Evolutionary conservation across 2,329 filamentous ascomycete species (phyloP), one percentile per base, ranked within the genome.

Genomic region (Geoglossum cookeanum): DNA sequence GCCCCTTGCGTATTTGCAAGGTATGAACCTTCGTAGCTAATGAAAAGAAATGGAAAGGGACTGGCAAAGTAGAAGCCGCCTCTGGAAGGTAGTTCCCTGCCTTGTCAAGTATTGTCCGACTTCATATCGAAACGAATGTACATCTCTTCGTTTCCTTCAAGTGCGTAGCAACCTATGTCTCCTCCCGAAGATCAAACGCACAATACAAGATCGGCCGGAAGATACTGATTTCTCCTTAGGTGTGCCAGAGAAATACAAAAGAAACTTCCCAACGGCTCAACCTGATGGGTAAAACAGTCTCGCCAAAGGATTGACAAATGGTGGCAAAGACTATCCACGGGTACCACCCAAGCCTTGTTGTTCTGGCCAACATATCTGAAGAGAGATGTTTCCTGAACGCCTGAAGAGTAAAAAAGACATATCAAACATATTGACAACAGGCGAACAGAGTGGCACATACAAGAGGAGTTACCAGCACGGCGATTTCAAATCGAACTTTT

Each of bases 181-280:
- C 22, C 27, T 30, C 8, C 49, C 13, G 49, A 53, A 53, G 49
- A 35, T 30, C 49, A 53, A 53, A 53, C 49, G 49, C 49, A 17
- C 49, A 35, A 53, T 53, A 53, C 49, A 53, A 53, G 49, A 53
- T 53, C 22, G 15, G 49, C 49, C 17, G 49, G 49, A 53, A 53
- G 30, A 53, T 53, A 30, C 49, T 53, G 49, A 53, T 53, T 53
- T 53, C 49, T 53, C 49, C 49, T 33, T 53, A 35, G 32, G 49
- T 53, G 49, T 53, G 32, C 49, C 49, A 53, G 49, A 53, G 49
- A 53, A 53, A 53, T 53, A 37, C 30, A 53, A 53, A 53, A 33
- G 49, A 35, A 53, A 53, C 29, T 53, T 53, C 49, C 49, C 49
- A 53, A 53, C 29, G 49, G 49, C 49, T 53, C 49, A 53, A 53